Percentiles rank a stretch among this genome's conserved stretches.
Conservation (phyloP, 139 green algal genomes). For the Deuterostichococcus epilithicus region DNA sequence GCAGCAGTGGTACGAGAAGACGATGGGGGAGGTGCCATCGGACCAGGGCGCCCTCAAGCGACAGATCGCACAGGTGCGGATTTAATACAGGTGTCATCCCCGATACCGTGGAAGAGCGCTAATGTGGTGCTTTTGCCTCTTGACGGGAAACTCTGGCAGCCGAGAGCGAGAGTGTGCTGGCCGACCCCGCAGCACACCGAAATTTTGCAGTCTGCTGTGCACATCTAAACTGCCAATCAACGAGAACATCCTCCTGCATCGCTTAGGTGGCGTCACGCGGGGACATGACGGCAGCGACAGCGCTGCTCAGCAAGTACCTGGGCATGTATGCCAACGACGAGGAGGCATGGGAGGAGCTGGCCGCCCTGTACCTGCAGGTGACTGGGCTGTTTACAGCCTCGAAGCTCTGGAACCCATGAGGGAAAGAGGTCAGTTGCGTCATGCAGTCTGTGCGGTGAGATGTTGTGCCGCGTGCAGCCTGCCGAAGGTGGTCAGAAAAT, state of each 20-base stretch:
- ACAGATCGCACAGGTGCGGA: constrained; percentile 38
- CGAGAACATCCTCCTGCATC: too few species aligned
- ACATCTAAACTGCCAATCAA: too few species aligned
- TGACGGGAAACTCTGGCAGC: too few species aligned
- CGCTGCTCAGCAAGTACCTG: constrained; percentile 64
- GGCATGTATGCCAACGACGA: constrained; percentile 59
- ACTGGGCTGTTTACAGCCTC: not conserved
- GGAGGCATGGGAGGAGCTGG: constrained; percentile 81
- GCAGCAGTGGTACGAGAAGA: constrained; percentile 50
- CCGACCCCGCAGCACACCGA: too few species aligned
- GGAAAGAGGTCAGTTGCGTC: not conserved
- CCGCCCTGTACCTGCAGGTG: constrained; percentile 74
- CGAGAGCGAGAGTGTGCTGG: not conserved
- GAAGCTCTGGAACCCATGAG: not conserved
- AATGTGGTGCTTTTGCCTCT: too few species aligned
- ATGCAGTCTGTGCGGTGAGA: not conserved
- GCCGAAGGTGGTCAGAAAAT: not conserved
- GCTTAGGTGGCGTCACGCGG: constrained; percentile 17
- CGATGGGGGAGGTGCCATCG: constrained; percentile 45
- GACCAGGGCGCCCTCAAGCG: constrained; percentile 62
- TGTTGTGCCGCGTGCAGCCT: not conserved
- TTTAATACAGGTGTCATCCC: too few species aligned
- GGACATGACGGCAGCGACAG: constrained; percentile 45
- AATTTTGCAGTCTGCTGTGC: too few species aligned
- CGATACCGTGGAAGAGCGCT: too few species aligned